Conservation (phyloP, 2,329 filamentous ascomycete species). For the Parascedosporium putredinis region DNA sequence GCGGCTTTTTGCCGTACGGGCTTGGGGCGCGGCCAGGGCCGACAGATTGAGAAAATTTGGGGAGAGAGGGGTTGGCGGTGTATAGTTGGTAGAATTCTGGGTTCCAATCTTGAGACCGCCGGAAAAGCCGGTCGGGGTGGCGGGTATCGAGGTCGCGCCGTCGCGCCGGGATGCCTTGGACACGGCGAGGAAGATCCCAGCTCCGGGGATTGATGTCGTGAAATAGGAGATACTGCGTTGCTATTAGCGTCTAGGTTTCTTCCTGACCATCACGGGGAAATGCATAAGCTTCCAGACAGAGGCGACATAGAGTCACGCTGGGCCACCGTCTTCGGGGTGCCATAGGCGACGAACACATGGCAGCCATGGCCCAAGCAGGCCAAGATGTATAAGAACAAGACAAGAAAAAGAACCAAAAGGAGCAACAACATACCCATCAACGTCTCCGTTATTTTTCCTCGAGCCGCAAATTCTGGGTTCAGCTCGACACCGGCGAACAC, state of each 20-base stretch:
- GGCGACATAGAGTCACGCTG: no score
- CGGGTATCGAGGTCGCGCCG: slow-evolving; percentile 45
- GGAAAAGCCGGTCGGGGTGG: slow-evolving; percentile 55
- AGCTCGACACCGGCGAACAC: slow-evolving; percentile 89
- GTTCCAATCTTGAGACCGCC: slow-evolving; percentile 40
- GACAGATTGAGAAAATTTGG: slow-evolving; percentile 82
- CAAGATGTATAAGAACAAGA: neutral
- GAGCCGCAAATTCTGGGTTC: slow-evolving; percentile 63
- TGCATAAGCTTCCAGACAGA: no score
- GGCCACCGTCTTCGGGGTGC: no score
- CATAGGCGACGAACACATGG: no score
- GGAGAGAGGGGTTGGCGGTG: slow-evolving; percentile 54
- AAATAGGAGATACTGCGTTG: slow-evolving; percentile 62
- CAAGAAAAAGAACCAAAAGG: slow-evolving; percentile 5
- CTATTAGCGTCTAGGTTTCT: neutral
- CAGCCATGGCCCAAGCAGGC: no score
- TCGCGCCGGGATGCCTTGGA: slow-evolving; percentile 66
- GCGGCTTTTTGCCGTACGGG: slow-evolving; percentile 50
- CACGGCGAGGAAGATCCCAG: slow-evolving; percentile 88
- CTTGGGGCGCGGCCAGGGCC: slow-evolving; percentile 65
- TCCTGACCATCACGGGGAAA: no score
- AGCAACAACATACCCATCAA: slow-evolving; percentile 63
- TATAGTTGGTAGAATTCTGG: slow-evolving; percentile 50
- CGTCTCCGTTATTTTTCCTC: slow-evolving; percentile 96
- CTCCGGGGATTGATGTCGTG: slow-evolving; percentile 61